phyloP scores from a whole-genome alignment of 2,329 filamentous ascomycete species.

The Penicillium corylophilum region DNA sequence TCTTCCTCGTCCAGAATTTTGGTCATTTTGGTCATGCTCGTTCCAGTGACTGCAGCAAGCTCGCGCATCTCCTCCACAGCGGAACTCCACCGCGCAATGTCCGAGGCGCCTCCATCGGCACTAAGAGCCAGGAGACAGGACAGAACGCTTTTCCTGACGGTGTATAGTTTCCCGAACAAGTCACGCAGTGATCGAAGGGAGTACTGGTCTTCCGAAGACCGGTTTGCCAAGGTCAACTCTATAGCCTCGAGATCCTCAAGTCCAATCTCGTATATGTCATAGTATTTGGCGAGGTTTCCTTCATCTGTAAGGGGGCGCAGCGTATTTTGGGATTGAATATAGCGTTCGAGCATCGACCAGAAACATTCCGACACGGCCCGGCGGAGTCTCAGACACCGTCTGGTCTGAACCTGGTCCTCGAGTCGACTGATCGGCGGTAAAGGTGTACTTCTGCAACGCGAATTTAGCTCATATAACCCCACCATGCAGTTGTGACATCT shows the following conservation, averaged over 20 bases:
- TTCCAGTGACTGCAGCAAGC: slow-evolving; percentile 61
- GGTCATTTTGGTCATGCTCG: slow-evolving; percentile 65
- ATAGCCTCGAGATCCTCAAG: slow-evolving; percentile 70
- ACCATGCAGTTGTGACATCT: slow-evolving; percentile 34
- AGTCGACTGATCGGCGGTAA: slow-evolving; percentile 89
- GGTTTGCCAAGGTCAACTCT: slow-evolving; percentile 61
- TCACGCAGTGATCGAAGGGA: slow-evolving; percentile 79
- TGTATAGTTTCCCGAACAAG: slow-evolving; percentile 75
- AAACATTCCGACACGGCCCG: slow-evolving; percentile 71
- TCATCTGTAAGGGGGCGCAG: slow-evolving; percentile 74
- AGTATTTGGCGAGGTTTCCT: slow-evolving; percentile 84
- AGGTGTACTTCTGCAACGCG: slow-evolving; percentile 68
- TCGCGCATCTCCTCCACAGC: slow-evolving; percentile 72
- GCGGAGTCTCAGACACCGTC: slow-evolving; percentile 78
- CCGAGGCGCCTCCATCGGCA: slow-evolving; percentile 72
- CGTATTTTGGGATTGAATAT: slow-evolving; percentile 66
- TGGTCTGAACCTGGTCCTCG: slow-evolving; percentile 75
- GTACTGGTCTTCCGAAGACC: slow-evolving; percentile 72
- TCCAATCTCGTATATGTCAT: slow-evolving; percentile 82
- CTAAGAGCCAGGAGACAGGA: slow-evolving; percentile 88
- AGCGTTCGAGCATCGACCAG: slow-evolving; percentile 67
- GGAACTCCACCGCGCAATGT: slow-evolving; percentile 74
- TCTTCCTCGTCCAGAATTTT: slow-evolving; percentile 76
- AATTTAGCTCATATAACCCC: slow-evolving; percentile 22
- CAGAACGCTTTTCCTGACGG: slow-evolving; percentile 78